Conservation (phyloP, 345 rosid species). For the Rhodomyrtus tomentosa region DNA sequence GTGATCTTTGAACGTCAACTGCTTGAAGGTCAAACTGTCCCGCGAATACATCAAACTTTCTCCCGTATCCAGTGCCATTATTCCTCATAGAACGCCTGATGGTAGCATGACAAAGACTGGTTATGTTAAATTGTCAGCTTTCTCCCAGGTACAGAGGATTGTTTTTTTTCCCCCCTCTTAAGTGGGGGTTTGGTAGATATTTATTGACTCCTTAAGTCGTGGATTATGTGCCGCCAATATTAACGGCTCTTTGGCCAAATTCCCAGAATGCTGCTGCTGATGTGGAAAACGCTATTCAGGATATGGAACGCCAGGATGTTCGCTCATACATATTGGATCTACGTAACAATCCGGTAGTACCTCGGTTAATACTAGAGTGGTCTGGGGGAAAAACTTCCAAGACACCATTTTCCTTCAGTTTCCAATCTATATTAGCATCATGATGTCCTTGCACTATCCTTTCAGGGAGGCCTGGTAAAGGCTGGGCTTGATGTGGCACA, state of each 20-base stretch:
- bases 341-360: slow-evolving; percentile 69
- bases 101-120: slow-evolving; percentile 65
- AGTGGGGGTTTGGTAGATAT: not conserved
- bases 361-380: not conserved
- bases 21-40: slow-evolving; percentile 54
- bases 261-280: slow-evolving; percentile 75
- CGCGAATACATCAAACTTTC: slow-evolving; percentile 76
- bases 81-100: slow-evolving; percentile 60
- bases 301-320: slow-evolving; percentile 72
- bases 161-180: not conserved
- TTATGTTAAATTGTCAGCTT: slow-evolving; percentile 59
- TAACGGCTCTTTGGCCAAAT: not conserved
- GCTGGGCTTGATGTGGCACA: slow-evolving; percentile 89
- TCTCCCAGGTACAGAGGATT: slow-evolving; percentile 58
- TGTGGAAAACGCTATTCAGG: slow-evolving; percentile 49
- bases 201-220: not conserved
- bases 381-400: not conserved
- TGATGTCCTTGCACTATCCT: not conserved
- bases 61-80: slow-evolving; percentile 69
- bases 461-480: slow-evolving; percentile 84
- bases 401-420: not conserved
- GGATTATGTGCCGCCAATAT: not conserved
- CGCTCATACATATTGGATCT: slow-evolving; percentile 76
- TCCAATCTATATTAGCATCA: not conserved
- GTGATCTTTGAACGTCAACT: not conserved